Percentiles rank a stretch among this genome's conserved stretches.
Evolutionary conservation across 306 rosid genomes (phyloP).

Genomic region (Trifolium dubium): DNA sequence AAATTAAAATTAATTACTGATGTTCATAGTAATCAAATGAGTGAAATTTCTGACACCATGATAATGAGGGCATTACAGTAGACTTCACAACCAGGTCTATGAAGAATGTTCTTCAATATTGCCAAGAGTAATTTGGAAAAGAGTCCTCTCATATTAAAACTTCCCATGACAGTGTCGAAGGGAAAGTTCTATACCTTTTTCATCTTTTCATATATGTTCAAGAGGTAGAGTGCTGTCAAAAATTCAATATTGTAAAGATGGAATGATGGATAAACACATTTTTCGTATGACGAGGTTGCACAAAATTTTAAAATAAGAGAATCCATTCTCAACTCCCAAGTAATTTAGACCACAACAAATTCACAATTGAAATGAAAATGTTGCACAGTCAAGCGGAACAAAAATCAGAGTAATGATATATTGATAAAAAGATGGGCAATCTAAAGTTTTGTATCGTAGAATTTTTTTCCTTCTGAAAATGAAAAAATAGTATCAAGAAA

Average conservation of each 20-base stretch:
- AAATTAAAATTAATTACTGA: constrained; percentile 1
- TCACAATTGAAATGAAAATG: not conserved
- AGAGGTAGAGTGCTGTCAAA: constrained; percentile 1
- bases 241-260: not conserved
- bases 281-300: not conserved
- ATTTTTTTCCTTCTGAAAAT: no score
- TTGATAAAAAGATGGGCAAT: constrained; percentile 27
- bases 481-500: not conserved
- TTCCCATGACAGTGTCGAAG: not conserved
- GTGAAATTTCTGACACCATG: constrained; percentile 25
- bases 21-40: not conserved
- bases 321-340: not conserved
- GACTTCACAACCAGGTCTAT: not conserved
- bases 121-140: constrained; percentile 13
- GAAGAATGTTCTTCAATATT: constrained; percentile 5
- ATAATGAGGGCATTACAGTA: not conserved
- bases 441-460: constrained; percentile 7
- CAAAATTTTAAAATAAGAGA: not conserved
- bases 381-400: not conserved
- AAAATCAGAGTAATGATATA: constrained; percentile 13
- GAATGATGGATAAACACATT: not conserved
- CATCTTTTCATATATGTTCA: not conserved
- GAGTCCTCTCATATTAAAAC: constrained; percentile 2
- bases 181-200: not conserved
- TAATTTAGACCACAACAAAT: not conserved